Evolutionary conservation across 2,329 filamentous ascomycete genomes (phyloP), one percentile per base, ranked within the genome.

Genomic region (Sporothrix curviconia): DNA sequence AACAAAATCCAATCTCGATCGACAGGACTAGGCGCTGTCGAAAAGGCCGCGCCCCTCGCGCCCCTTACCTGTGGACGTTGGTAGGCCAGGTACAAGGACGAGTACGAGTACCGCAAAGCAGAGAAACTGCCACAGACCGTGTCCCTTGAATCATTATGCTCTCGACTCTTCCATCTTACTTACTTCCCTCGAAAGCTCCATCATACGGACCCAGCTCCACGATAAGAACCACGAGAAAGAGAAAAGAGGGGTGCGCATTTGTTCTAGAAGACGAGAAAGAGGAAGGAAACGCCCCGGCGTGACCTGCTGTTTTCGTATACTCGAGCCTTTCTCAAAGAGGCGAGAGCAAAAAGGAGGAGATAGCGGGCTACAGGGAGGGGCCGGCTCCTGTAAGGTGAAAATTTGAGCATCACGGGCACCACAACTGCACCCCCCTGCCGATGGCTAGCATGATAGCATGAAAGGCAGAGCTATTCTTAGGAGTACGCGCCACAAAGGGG

Each of bases 401-500:
- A 53, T 53, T 53, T 53, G 36, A 53, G 12, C 50, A 53, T 53
- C 50, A 53, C 50, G 50, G 42, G 50, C 25, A 36, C 50, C 37
- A 5, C 11, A 43, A 51, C 34, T 8, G 36, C 37, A 36, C 49
- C 22, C 34, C 37, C 32, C 49, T 39, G 25, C 30, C n/a, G n/a
- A n/a, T n/a, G n/a, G n/a, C n/a, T n/a, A n/a, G n/a, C n/a, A n/a
- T n/a, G n/a, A n/a, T n/a, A n/a, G n/a, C n/a, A n/a, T n/a, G n/a
- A n/a, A n/a, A n/a, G n/a, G n/a, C n/a, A n/a, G n/a, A 36, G 46
- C 46, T 37, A 50, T 36, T 50, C 30, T 50, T 50, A 32, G 32
- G 46, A 37, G n/a, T n/a, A n/a, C n/a, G n/a, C n/a, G n/a, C n/a
- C n/a, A n/a, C n/a, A n/a, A n/a, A n/a, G n/a, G n/a, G n/a, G n/a